A percentile compares a stretch with the other conserved stretches of the same genome.
These are phyloP conservation scores for Colletotrichum noveboracense DNA, from an alignment of 2,329 filamentous ascomycete genomes.

Conservation along the genomic window DNA sequence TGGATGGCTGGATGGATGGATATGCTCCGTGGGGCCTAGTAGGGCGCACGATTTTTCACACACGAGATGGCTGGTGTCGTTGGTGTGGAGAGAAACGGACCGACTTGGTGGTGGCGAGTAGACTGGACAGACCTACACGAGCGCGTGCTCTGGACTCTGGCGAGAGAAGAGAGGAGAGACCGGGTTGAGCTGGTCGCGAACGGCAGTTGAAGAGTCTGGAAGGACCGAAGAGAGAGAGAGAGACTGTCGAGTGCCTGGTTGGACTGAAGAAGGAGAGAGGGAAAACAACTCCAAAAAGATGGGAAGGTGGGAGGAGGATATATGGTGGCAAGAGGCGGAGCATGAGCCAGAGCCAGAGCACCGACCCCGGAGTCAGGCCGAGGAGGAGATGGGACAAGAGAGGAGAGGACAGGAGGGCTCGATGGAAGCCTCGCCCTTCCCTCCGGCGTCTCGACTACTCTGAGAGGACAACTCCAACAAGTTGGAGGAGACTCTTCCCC, in stretches of 20 bases:
- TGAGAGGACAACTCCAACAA: background rate
- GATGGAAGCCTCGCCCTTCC: background rate
- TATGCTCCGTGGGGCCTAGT: background rate
- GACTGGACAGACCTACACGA: background rate
- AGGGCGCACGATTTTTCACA: background rate
- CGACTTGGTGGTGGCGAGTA: background rate
- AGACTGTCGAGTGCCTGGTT: slow-evolving; percentile 1
- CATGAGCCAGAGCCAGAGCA: background rate
- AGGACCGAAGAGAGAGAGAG: background rate
- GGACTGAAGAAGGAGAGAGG: background rate
- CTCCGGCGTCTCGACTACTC: background rate
- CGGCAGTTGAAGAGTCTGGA: background rate
- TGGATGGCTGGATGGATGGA: background rate
- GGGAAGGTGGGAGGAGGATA: slow-evolving; percentile 15
- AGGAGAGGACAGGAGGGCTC: background rate
- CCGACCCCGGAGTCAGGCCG: slow-evolving; percentile 19
- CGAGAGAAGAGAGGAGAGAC: background rate
- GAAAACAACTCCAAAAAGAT: background rate
- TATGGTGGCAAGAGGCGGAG: slow-evolving; percentile 21
- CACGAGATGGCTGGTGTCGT: background rate
- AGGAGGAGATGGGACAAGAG: background rate
- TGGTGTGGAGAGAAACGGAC: background rate
- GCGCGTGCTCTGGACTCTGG: too few species aligned
- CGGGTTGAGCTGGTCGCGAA: slow-evolving; percentile 9
- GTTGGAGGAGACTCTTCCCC: background rate